Percentiles rank a stretch among this genome's conserved stretches.
phyloP scores from a whole-genome alignment of 306 rosid genomes.

The Vigna reflexopilosa region DNA sequence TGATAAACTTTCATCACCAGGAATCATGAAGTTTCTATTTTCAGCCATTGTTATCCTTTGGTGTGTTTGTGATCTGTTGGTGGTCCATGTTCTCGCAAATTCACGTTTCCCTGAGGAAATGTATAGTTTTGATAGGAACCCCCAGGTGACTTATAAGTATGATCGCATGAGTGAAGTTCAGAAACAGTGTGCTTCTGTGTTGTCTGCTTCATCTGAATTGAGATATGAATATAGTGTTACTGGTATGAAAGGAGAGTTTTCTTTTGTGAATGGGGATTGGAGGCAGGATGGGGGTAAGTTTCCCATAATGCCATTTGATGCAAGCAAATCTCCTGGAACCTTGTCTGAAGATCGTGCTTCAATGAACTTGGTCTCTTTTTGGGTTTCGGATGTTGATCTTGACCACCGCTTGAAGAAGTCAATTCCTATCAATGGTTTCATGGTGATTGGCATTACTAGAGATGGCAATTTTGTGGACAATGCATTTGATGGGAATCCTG shows the following conservation, averaged over 20 bases:
- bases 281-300: slow-evolving; percentile 62
- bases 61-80: slow-evolving; percentile 49
- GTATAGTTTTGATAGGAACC: slow-evolving; percentile 39
- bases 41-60: slow-evolving; percentile 55
- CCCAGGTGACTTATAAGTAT: slow-evolving; percentile 53
- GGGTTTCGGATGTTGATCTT: slow-evolving; percentile 74
- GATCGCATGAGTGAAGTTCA: slow-evolving; percentile 76
- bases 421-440: slow-evolving; percentile 59
- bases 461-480: slow-evolving; percentile 52
- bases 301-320: slow-evolving; percentile 82
- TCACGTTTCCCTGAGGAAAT: slow-evolving; percentile 53
- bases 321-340: slow-evolving; percentile 10
- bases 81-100: slow-evolving; percentile 52
- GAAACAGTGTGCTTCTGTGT: slow-evolving; percentile 67
- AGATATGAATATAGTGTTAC: slow-evolving; percentile 54
- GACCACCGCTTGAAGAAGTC: slow-evolving; percentile 65
- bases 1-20: slow-evolving; percentile 24
- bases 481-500: slow-evolving; percentile 51
- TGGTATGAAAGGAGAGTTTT: slow-evolving; percentile 64
- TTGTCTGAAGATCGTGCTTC: slow-evolving; percentile 45
- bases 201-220: slow-evolving; percentile 74
- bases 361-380: slow-evolving; percentile 67
- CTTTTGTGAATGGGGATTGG: slow-evolving; percentile 88
- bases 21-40: slow-evolving; percentile 62
- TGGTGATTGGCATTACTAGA: slow-evolving; percentile 68